Evolutionary conservation across 768 basidiomycete genomes (phyloP), one percentile per base, ranked within the genome.

Genomic region (Pholiota conissans): DNA sequence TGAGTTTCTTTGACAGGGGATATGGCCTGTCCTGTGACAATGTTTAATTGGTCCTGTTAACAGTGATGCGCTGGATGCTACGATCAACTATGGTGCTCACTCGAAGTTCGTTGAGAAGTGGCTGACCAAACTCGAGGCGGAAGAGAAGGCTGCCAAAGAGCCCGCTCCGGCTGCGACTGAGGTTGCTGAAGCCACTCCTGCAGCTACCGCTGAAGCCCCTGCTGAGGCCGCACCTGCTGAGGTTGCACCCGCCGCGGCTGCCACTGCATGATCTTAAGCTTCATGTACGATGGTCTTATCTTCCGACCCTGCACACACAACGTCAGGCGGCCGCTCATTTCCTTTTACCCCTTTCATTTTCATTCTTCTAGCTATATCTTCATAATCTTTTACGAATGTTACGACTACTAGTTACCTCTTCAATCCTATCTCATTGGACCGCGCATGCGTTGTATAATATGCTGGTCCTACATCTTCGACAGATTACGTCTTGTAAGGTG

Each of bases 21-120:
- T 13, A 32, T 6, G 30, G 13, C 13, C 28, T 3, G 47, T 39
- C 1, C 52, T 22, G 16, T n/a, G 34, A 35, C 35, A 49, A 48
- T 10, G 45, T 27, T 59, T 49, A 63, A 52, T 16, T 54, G 16
- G 22, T 46, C 22, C 16, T 50, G 30, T n/a, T 42, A 22, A 45
- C 65, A 88, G 87, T 62, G 87, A 84, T 61, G 80, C 79, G 1
- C 66, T 85, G 30, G 86, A 84, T 56, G 75, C 84, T 0, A 84
- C 80, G 7, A 68, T 90, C 60, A 86, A 84, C 67, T 86, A 79
- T 66, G 78, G 74, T 27, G 86, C 82, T 0, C 91, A 93, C 62
- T 72, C 78, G 27, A 87, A 85, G 67, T 91, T 92, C 63, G 86
- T 91, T 6, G 79, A 81, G 35, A 84, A 84, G 66, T 86, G 85